Percentiles rank a stretch among this genome's conserved stretches.
phyloP scores from a whole-genome alignment of 352 stramenopile genomes.

The Phytophthora sp. region DNA sequence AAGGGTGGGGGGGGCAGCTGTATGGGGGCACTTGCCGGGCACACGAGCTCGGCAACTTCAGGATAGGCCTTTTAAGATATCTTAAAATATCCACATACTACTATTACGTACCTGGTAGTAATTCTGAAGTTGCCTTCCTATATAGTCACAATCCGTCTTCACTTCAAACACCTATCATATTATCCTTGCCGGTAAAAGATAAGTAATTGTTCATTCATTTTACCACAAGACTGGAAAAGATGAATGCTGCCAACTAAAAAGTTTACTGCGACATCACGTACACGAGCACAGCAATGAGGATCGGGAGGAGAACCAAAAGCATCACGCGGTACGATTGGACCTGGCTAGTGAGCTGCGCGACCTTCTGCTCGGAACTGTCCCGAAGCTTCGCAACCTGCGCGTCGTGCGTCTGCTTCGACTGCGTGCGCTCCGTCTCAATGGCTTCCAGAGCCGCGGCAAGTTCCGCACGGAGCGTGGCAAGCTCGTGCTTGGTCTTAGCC shows the following conservation, averaged over 20 bases:
- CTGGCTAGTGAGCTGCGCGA: constrained; percentile 41
- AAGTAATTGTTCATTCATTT: constrained; percentile 15
- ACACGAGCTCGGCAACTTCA: too few species aligned
- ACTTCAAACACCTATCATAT: too few species aligned
- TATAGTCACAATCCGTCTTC: too few species aligned
- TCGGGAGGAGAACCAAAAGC: constrained; percentile 58
- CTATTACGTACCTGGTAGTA: too few species aligned
- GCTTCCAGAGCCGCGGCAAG: constrained; percentile 33
- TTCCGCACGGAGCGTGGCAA: constrained; percentile 56
- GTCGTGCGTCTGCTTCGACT: constrained; percentile 45
- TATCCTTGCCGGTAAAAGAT: too few species aligned
- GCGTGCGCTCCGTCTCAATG: constrained; percentile 28
- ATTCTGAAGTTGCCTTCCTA: too few species aligned
- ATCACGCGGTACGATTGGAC: constrained; percentile 66
- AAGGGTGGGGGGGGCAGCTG: too few species aligned
- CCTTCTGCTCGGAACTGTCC: constrained; percentile 40
- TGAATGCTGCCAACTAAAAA: constrained; percentile 10
- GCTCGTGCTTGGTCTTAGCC: constrained; percentile 61
- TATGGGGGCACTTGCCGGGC: too few species aligned
- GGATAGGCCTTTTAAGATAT: too few species aligned
- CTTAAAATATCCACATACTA: too few species aligned
- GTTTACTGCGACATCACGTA: constrained; percentile 61
- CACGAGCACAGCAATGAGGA: constrained; percentile 55
- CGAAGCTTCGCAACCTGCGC: constrained; percentile 50
- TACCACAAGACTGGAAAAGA: background rate